phyloP scores from a whole-genome alignment of 345 rosid genomes.

The Hibiscus tridactylites region DNA sequence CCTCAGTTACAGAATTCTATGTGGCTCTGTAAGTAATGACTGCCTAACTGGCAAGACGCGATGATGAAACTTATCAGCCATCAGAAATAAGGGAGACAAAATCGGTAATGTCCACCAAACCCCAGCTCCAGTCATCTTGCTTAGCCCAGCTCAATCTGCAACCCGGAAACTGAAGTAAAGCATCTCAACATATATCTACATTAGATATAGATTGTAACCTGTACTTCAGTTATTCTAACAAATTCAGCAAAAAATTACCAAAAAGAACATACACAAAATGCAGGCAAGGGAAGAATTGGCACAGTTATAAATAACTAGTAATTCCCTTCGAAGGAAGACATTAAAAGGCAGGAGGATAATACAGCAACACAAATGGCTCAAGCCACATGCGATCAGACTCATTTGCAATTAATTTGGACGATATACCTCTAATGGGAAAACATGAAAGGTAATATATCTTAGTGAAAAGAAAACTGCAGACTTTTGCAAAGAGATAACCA shows the following conservation, averaged over 20 bases:
- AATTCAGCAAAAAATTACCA: background rate
- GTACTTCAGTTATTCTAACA: background rate
- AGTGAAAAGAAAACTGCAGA: background rate
- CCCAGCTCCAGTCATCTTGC: slow-evolving; percentile 27
- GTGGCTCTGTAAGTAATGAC: slow-evolving; percentile 1
- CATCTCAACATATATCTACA: slow-evolving; percentile 30
- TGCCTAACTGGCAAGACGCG: background rate
- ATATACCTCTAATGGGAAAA: background rate
- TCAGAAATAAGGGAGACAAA: slow-evolving; percentile 13
- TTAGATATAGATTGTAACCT: slow-evolving; percentile 8
- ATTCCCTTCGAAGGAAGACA: background rate
- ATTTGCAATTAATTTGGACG: background rate
- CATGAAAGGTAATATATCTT: background rate
- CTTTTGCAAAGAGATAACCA: slow-evolving; percentile 21
- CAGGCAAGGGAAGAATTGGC: background rate
- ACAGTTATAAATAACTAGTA: background rate
- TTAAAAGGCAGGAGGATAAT: background rate
- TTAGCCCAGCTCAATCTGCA: slow-evolving; percentile 30
- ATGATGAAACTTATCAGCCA: slow-evolving; percentile 14
- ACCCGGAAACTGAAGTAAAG: slow-evolving; percentile 33
- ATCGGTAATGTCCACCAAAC: slow-evolving; percentile 23
- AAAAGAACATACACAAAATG: background rate
- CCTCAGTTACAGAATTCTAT: slow-evolving; percentile 11
- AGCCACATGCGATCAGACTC: background rate
- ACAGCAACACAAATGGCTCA: background rate